Base-by-base conservation (phyloP, 2,329 filamentous ascomycete species). In the Metarhizium album region DNA sequence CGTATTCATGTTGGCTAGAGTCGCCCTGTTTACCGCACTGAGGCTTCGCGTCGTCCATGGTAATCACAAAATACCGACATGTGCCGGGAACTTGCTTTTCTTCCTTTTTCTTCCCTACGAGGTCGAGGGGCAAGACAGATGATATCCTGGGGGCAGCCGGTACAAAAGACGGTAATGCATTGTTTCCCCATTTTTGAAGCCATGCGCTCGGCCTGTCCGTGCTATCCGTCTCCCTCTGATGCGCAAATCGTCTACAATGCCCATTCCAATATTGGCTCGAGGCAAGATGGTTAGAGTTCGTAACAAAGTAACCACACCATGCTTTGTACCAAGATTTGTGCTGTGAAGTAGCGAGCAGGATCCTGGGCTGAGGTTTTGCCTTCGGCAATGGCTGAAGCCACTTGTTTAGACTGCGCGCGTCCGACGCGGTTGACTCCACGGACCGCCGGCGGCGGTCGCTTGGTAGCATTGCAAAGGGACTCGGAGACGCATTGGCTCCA, bases 1-100 rank as follows among this genome's bases (percentile, higher is more conserved):
- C 57, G 45, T 66, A 66, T 16, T 60, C 57, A 7, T 51, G 54
- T 22, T 13, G 11, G 7, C 18, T 8, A 1, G 47, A 13, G 0
- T 29, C 50, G 3, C 40, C 33, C 20, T 51, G 49, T 11, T 49
- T 52, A 4, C 64, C 63, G 29, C 64, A 66, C 47, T 64, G 58
- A 13, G 64, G 64, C 49, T 62, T 65, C 7, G 50, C 29, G 16
- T 45, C 29, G 13, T 42, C 51, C 50, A 51, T 51, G 20, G 16
- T 42, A 13, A 7, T 3, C 20, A 27, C 8, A 5, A 18, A 40
- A 3, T 3, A 20, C 7, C 27, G 11, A 9, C 11, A 29, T 29
- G 11, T 9, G 27, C 27, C 7, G 27, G 11, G 7, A 29, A 2
- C 27, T 8, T 29, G 27, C 27, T 29, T 29, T 27, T 27, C 8